Evolutionary conservation across 495 filamentous ascomycete species (phyloP).

Genomic region (Tricharina praecox): DNA sequence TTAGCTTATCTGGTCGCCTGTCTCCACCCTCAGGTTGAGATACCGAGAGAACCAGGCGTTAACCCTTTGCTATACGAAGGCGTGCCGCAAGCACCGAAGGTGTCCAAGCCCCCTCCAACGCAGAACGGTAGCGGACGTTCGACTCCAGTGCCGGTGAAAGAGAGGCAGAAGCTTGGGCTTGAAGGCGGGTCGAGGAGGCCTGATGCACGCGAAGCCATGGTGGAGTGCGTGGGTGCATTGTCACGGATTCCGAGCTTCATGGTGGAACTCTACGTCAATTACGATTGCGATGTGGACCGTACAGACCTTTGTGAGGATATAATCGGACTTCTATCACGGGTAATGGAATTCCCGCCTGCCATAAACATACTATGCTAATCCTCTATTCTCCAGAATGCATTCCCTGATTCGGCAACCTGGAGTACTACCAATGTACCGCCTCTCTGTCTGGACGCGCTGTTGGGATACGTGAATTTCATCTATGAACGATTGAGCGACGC

Average conservation of each 20-base stretch:
- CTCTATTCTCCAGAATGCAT: slow-evolving; percentile 43
- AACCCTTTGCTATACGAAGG: slow-evolving; percentile 84
- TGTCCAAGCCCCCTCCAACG: slow-evolving; percentile 66
- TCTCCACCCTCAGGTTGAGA: slow-evolving; percentile 78
- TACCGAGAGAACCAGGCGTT: slow-evolving; percentile 77
- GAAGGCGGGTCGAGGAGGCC: slow-evolving; percentile 85
- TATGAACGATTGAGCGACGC: slow-evolving; percentile 67
- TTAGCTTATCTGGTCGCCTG: slow-evolving; percentile 88
- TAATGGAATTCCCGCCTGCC: slow-evolving; percentile 5
- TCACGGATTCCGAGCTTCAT: slow-evolving; percentile 85
- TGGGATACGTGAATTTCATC: slow-evolving; percentile 81
- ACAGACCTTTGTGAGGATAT: slow-evolving; percentile 89
- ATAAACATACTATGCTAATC: slow-evolving; percentile 7
- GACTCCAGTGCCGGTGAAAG: slow-evolving; percentile 84
- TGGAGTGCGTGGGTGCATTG: slow-evolving; percentile 83
- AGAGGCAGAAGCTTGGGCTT: slow-evolving; percentile 80
- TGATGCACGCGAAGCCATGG: slow-evolving; percentile 94
- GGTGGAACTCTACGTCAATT: slow-evolving; percentile 92
- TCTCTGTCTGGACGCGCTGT: slow-evolving; percentile 75
- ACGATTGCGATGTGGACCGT: slow-evolving; percentile 89
- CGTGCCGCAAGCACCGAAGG: slow-evolving; percentile 74
- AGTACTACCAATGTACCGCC: slow-evolving; percentile 97
- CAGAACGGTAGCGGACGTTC: slow-evolving; percentile 65
- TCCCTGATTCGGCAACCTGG: slow-evolving; percentile 96
- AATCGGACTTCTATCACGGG: slow-evolving; percentile 70